A percentile compares a stretch with the other conserved stretches of the same genome.
These are phyloP conservation scores for Linanthus parryae DNA, from an alignment of 148 eudicot genomes.

Conservation along the genomic window DNA sequence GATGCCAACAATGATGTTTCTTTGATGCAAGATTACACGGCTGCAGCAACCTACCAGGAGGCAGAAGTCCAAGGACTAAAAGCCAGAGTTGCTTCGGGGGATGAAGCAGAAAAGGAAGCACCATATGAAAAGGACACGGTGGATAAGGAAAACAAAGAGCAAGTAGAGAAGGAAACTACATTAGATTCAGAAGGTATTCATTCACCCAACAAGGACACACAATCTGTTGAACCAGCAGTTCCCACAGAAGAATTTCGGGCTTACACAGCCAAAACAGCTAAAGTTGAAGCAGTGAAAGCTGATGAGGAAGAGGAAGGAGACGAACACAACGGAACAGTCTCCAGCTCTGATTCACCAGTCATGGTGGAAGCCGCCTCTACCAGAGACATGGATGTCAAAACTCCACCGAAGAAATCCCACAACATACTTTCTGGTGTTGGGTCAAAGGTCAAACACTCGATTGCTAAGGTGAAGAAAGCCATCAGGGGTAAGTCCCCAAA, in stretches of 20 bases:
- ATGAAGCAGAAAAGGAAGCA: slow-evolving; percentile 11
- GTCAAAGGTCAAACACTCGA: slow-evolving; percentile 67
- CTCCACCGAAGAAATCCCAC: slow-evolving; percentile 48
- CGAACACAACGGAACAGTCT: slow-evolving; percentile 23
- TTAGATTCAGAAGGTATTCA: slow-evolving; percentile 10
- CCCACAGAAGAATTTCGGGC: slow-evolving; percentile 14
- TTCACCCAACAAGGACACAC: slow-evolving; percentile 6
- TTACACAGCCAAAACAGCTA: slow-evolving; percentile 13
- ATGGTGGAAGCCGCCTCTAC: slow-evolving; percentile 34
- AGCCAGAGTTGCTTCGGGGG: slow-evolving; percentile 6
- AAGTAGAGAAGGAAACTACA: slow-evolving; percentile 3
- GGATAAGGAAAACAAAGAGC: slow-evolving; percentile 14
- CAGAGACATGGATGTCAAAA: slow-evolving; percentile 38
- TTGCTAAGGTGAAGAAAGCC: slow-evolving; percentile 72
- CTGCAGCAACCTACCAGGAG: slow-evolving; percentile 2
- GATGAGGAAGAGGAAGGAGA: slow-evolving; percentile 30
- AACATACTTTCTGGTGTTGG: slow-evolving; percentile 63
- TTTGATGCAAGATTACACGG: slow-evolving; percentile 3
- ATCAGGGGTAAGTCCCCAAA: slow-evolving; percentile 56
- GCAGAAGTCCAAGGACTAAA: slow-evolving; percentile 6
- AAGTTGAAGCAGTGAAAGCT: slow-evolving; percentile 16
- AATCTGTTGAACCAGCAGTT: slow-evolving; percentile 4
- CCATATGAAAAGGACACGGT: too few species aligned
- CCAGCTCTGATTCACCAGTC: slow-evolving; percentile 34
- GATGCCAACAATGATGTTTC: slow-evolving; percentile 7